Base-by-base conservation (phyloP, 257 asterid genomes). In the Knoxia roxburghii region DNA sequence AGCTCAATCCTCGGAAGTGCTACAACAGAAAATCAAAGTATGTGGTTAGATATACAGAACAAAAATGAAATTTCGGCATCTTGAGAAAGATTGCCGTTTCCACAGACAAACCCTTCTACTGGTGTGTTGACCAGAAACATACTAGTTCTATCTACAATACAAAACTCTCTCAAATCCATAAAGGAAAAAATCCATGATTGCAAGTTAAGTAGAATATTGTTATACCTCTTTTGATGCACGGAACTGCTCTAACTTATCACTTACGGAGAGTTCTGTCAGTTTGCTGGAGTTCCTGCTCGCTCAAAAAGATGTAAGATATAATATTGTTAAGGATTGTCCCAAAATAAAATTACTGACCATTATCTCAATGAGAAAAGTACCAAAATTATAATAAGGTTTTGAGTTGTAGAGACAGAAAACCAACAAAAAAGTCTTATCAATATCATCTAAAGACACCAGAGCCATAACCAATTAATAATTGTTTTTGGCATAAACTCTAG, bases 191-290 rank as follows among this genome's bases (percentile, higher is more conserved):
- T n/a, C 11, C 21, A 13, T 15, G 33, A 18, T 56, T 30, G 32
- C 27, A 29, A 18, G 24, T 21, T 46, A 39, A n/a, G n/a, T n/a
- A n/a, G 46, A 50, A 49, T n/a, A 51, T 45, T 18, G 33, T 9
- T 55, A n/a, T 90, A 90, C 99, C 99, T 88, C 95, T 83, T 93
- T 93, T 64, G 96, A 81, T 23, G 99, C 92, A 65, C 99, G 99
- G 70, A 93, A 93, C 78, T 80, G 92, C 86, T 93, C 96, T 15
- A 93, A 88, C 81, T 90, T 90, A 82, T 90, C 95, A 78, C 99
- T 90, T 41, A 80, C 97, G 67, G 95, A 88, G 72, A 93, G 84
- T 82, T 93, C 97, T 30, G 99, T 90, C 65, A 93, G 85, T 66
- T 76, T 84, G 53, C 54, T 45, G 48, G 73, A 54, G 67, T 61